A percentile compares a stretch with the other conserved stretches of the same genome.
These are phyloP conservation scores for Penicillium sp. DNA, from an alignment of 2,329 filamentous ascomycete genomes.

Conservation along the genomic window DNA sequence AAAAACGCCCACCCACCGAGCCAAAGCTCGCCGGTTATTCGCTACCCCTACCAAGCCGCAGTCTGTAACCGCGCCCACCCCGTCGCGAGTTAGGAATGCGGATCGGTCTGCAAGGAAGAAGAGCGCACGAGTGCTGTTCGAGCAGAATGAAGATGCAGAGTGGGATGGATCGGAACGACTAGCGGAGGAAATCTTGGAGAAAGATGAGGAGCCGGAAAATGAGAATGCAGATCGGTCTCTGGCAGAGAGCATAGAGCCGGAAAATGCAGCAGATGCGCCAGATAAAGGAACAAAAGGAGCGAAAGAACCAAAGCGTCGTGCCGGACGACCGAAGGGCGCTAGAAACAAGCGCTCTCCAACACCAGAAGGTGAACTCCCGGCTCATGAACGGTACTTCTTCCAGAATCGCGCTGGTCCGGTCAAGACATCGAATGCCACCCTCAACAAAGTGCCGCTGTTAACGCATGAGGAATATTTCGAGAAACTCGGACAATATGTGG, in stretches of 20 bases:
- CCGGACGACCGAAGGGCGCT: slow-evolving; percentile 54
- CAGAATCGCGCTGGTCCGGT: slow-evolving; percentile 78
- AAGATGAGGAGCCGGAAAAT: slow-evolving; percentile 29
- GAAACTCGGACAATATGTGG: slow-evolving; percentile 59
- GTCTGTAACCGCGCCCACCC: slow-evolving; percentile 46
- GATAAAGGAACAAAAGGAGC: slow-evolving; percentile 43
- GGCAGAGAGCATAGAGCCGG: slow-evolving; percentile 33
- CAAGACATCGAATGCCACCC: slow-evolving; percentile 82
- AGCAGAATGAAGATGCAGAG: slow-evolving; percentile 64
- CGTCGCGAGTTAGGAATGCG: slow-evolving; percentile 64
- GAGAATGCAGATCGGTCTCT: slow-evolving; percentile 22
- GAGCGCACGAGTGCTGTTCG: slow-evolving; percentile 71
- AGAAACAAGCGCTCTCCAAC: slow-evolving; percentile 67
- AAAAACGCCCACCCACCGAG: slow-evolving; percentile 38
- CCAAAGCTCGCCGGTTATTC: slow-evolving; percentile 38
- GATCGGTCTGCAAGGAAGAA: slow-evolving; percentile 85
- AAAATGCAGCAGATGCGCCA: slow-evolving; percentile 32
- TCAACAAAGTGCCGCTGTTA: slow-evolving; percentile 69
- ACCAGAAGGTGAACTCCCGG: slow-evolving; percentile 74
- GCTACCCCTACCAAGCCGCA: slow-evolving; percentile 41
- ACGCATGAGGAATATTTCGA: slow-evolving; percentile 91
- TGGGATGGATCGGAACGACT: slow-evolving; percentile 65
- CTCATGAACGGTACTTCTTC: slow-evolving; percentile 90
- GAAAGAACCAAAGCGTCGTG: slow-evolving; percentile 51
- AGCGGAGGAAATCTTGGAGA: slow-evolving; percentile 63